Conservation (phyloP, 495 filamentous ascomycete species). For the Penicillium roqueforti region DNA sequence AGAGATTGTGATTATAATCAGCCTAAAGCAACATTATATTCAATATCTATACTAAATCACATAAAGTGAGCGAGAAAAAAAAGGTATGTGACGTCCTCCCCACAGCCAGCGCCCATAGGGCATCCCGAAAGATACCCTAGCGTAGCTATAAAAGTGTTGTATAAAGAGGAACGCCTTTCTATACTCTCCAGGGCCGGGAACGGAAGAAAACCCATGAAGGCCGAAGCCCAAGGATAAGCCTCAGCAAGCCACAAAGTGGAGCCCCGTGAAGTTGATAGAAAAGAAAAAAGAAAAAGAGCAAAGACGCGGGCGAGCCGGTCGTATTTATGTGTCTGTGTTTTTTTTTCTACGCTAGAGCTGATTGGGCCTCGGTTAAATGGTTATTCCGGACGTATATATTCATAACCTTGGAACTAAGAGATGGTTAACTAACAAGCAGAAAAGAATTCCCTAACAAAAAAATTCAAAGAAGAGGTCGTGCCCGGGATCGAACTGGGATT, state of each 20-base stretch:
- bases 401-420: too few relatives aligned
- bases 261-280: conserved; percentile 15
- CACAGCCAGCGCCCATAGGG: conserved; percentile 7
- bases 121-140: conserved; percentile 10
- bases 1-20: not conserved
- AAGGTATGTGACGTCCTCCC: conserved; percentile 13
- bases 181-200: conserved; percentile 23
- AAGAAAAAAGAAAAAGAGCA: conserved; percentile 9
- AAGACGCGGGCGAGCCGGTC: not conserved
- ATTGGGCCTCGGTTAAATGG: not conserved
- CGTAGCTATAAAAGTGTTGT: conserved; percentile 14
- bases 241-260: conserved; percentile 25
- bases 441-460: not conserved
- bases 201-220: conserved; percentile 20
- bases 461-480: conserved; percentile 27
- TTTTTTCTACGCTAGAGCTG: conserved; percentile 10
- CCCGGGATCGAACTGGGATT: conserved; percentile 42
- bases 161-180: conserved; percentile 13
- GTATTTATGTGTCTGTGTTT: conserved; percentile 10
- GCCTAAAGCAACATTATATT: not conserved
- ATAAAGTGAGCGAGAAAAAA: not conserved
- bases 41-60: not conserved
- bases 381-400: not conserved
- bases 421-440: too few relatives aligned
- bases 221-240: conserved; percentile 17